phyloP scores from a whole-genome alignment of 306 rosid genomes.

The Geum urbanum region DNA sequence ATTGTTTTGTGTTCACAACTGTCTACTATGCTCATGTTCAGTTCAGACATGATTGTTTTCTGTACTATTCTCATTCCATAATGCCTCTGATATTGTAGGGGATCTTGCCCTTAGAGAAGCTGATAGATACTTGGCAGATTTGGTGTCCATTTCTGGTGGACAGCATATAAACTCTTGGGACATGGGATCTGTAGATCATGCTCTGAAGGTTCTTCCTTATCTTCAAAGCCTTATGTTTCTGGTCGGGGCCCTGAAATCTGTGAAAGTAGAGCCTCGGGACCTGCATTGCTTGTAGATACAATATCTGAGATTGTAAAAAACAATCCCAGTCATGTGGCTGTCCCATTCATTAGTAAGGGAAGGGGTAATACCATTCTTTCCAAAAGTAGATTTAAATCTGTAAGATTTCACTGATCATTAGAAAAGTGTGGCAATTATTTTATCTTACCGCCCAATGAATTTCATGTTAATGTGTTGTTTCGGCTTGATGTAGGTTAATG shows the following conservation, averaged over 20 bases:
- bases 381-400: background rate
- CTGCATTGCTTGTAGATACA: slow-evolving; percentile 26
- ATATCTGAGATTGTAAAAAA: slow-evolving; percentile 28
- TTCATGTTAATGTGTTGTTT: slow-evolving; percentile 3
- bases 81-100: slow-evolving; percentile 50
- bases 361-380: too few relatives aligned
- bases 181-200: slow-evolving; percentile 20
- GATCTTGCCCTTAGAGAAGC: slow-evolving; percentile 57
- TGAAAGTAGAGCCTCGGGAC: slow-evolving; percentile 31
- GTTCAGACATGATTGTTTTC: background rate
- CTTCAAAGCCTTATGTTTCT: slow-evolving; percentile 23
- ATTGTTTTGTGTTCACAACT: background rate
- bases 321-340: slow-evolving; percentile 10
- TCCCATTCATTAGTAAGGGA: slow-evolving; percentile 39
- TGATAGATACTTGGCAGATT: slow-evolving; percentile 23
- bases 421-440: background rate
- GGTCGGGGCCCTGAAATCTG: slow-evolving; percentile 26
- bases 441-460: background rate
- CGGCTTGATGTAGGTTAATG: slow-evolving; percentile 44
- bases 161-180: slow-evolving; percentile 20
- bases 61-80: slow-evolving; percentile 5
- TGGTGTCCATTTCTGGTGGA: slow-evolving; percentile 29
- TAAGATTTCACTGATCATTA: background rate
- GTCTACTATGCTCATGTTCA: too few relatives aligned
- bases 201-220: slow-evolving; percentile 28